Evolutionary conservation across 306 rosid species (phyloP), one percentile per base, ranked within the genome.

Genomic region (Dryas alaskensis): DNA sequence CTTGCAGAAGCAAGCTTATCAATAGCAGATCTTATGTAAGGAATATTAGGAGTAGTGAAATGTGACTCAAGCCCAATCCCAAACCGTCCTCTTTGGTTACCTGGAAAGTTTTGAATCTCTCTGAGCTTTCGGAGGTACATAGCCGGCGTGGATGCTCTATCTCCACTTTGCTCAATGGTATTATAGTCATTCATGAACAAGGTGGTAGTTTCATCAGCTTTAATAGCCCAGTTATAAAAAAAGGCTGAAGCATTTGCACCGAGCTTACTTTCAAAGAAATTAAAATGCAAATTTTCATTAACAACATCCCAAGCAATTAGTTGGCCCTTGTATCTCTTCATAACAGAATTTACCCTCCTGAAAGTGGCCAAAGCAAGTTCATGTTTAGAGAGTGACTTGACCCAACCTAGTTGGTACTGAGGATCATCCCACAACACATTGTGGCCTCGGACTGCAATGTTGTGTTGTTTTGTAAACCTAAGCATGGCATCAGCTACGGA

Each of bases 21-120:
- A 60, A 93, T 65, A 6, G 93, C 60, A 51, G 97, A 67, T 79
- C 97, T 91, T 25, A 91, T 75, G 60, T 88, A 89, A 66, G 92
- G 76, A 57, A 89, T 44, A 44, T 91, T 79, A 4, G 88, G 87
- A 78, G 79, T 3, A 51, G 7, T 10, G 50, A 91, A 93, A 86
- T 93, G 97, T 1, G 88, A 44, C 81, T 93, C 92, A 1, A 93
- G 62, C 1, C 96, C 94, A 63, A 93, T 93, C 16, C 86, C 96
- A 50, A 86, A 19, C 1, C 59, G 67, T 8, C 70, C 45, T 5
- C 76, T 17, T 0, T 0, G 0, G 25, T 88, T 76, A 19, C 84
- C 82, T 0, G 67, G 73, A 73, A 75, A 86, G 7, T 63, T 64
- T 39, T 4, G 79, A 0, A 93, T 88, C 65, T 84, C 45, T 53